Evolutionary conservation across 176 grass and related monocot species (phyloP).

Genomic region (Triticum urartu): DNA sequence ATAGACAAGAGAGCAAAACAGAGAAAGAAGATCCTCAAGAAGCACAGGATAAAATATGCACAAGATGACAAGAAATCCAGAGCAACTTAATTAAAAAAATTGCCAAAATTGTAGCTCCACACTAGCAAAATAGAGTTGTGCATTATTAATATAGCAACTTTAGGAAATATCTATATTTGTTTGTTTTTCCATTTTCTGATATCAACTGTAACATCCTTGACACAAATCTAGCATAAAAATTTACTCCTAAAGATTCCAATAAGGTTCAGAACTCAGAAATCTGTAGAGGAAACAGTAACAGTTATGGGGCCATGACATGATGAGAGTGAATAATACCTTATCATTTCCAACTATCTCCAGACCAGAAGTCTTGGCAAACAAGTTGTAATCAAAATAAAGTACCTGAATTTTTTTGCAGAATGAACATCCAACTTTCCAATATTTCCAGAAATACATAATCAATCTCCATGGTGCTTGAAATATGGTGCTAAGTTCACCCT

Average conservation of each 20-base stretch:
- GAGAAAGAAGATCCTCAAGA: not conserved
- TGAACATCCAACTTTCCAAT: not conserved
- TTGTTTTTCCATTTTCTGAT: not conserved
- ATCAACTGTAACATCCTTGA: not conserved
- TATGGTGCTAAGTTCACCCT: not conserved
- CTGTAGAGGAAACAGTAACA: not conserved
- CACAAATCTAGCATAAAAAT: not conserved
- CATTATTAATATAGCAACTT: not conserved
- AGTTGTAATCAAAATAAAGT: slow-evolving; percentile 61
- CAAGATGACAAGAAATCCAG: not conserved
- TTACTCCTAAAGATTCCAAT: not conserved
- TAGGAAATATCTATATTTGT: not conserved
- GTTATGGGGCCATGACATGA: not conserved
- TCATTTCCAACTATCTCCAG: slow-evolving; percentile 22
- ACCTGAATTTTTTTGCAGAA: slow-evolving; percentile 36
- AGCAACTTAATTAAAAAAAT: not conserved
- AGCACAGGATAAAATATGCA: not conserved
- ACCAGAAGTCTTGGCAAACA: slow-evolving; percentile 44
- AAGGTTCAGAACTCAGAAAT: not conserved
- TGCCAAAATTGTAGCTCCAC: not conserved
- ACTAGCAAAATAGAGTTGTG: not conserved
- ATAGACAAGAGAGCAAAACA: not conserved
- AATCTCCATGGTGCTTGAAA: not conserved
- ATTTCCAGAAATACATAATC: not conserved
- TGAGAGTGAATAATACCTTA: slow-evolving; percentile 42